Evolutionary conservation across 495 filamentous ascomycete genomes (phyloP), one percentile per base, ranked within the genome.

Genomic region (Penicillium cataractarum): DNA sequence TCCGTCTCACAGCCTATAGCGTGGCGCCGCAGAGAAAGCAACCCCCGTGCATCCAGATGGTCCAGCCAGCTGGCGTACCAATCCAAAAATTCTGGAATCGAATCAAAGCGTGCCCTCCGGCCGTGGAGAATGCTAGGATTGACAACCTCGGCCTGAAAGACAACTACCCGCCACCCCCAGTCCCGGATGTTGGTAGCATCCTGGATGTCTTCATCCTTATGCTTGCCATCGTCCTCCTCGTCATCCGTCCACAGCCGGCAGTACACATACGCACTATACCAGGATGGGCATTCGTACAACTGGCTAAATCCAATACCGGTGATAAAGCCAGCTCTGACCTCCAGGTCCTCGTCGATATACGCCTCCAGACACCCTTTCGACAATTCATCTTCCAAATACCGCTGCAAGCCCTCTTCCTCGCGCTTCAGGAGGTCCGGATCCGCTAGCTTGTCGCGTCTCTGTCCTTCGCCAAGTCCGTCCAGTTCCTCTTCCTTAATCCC

Each of bases 11-110:
- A 51, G 21, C 57, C 48, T 60, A 40, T 1, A 42, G 32, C 22
- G 22, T 52, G 35, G 22, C 57, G 48, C 57, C 8, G 24, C 33
- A 52, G 35, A 40, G 48, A 52, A 29, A 51, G 57, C 32, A 60
- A 21, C 7, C 26, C 33, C n/a, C 32, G 37, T 50, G 0, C 9
- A 48, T 56, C 46, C 37, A 62, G 39, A 57, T 62, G 32, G 17
- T 57, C 60, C 60, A 57, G 32, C 60, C 31, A 62, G 31, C 53
- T 57, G 22, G 51, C 42, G 19, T 62, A 62, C 60, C 53, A 57
- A 57, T 57, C 60, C 32, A 62, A 27, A 15, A 62, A 62, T 51
- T 62, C 60, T 49, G 24, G 27, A 52, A 62, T 57, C 32, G 44
- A 57, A 57, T 57, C 32, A 51, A 62, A 62, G 29, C 60, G 52